These are phyloP conservation scores for Austroboletus niveus DNA, from an alignment of 1,284 basidiomycete genomes.

Conservation along the genomic window DNA sequence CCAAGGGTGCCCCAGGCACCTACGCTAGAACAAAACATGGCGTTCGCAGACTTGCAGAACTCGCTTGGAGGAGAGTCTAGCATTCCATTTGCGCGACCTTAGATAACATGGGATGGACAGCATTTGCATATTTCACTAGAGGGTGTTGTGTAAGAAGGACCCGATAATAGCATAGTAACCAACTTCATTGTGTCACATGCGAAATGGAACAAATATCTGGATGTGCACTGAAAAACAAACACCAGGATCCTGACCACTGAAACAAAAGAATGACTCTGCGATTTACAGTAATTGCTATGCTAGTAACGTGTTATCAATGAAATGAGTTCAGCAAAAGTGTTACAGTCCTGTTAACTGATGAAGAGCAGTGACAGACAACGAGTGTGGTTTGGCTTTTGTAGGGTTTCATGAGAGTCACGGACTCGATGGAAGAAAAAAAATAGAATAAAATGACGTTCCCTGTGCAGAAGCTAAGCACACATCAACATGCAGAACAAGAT, in stretches of 20 bases:
- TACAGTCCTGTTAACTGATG: slow-evolving; percentile 30
- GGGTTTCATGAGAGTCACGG: slow-evolving; percentile 26
- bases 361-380: slow-evolving; percentile 17
- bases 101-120: slow-evolving; percentile 3
- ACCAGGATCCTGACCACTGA: slow-evolving; percentile 6
- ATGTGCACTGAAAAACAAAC: slow-evolving; percentile 29
- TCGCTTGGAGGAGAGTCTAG: slow-evolving; percentile 29
- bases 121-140: slow-evolving; percentile 1
- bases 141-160: not conserved
- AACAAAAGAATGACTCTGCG: slow-evolving; percentile 30
- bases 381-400: slow-evolving; percentile 27
- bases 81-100: slow-evolving; percentile 12
- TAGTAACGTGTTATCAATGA: slow-evolving; percentile 25
- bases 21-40: slow-evolving; percentile 79
- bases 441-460: slow-evolving; percentile 6
- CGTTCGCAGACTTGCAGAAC: slow-evolving; percentile 65
- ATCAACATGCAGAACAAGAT: slow-evolving; percentile 29
- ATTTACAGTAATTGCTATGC: slow-evolving; percentile 31
- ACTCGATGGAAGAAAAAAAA: slow-evolving; percentile 15
- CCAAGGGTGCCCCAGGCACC: slow-evolving; percentile 52
- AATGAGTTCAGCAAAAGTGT: slow-evolving; percentile 18
- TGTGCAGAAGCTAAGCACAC: slow-evolving; percentile 22
- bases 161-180: slow-evolving; percentile 4
- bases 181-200: slow-evolving; percentile 13
- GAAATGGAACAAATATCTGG: slow-evolving; percentile 11